A percentile compares a stretch with the other conserved stretches of the same genome.
Conservation (phyloP, 768 basidiomycete genomes). For the Pholiota conissans region DNA sequence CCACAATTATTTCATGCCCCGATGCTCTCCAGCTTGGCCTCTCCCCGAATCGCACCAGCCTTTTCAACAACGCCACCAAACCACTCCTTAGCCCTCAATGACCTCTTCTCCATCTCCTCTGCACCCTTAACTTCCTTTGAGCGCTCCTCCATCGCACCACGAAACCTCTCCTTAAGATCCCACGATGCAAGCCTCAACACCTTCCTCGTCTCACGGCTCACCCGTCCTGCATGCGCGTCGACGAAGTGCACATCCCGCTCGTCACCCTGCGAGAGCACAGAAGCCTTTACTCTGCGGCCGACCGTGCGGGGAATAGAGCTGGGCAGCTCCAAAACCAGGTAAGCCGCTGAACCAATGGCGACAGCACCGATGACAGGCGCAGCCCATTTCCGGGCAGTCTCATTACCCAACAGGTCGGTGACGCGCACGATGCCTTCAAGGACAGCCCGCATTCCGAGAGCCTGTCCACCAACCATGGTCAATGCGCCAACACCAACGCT, state of each 20-base stretch:
- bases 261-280: constrained; percentile 51
- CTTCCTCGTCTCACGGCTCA: constrained; percentile 87
- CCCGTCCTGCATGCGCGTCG: constrained; percentile 64
- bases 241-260: constrained; percentile 61
- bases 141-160: constrained; percentile 76
- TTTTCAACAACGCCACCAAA: constrained; percentile 57
- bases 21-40: constrained; percentile 27
- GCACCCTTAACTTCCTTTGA: constrained; percentile 73
- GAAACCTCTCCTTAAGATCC: constrained; percentile 85
- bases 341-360: constrained; percentile 71
- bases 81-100: constrained; percentile 69
- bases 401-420: constrained; percentile 78
- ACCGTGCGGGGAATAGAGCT: constrained; percentile 86
- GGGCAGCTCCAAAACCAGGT: constrained; percentile 87
- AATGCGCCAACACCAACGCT: constrained; percentile 83
- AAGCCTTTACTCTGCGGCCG: constrained; percentile 76
- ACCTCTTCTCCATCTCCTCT: constrained; percentile 74
- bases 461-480: constrained; percentile 87
- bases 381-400: constrained; percentile 80
- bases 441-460: constrained; percentile 70
- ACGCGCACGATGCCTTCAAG: constrained; percentile 79
- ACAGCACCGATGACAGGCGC: constrained; percentile 82
- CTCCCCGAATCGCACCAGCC: constrained; percentile 44
- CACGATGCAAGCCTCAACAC: constrained; percentile 88
- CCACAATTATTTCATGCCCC: constrained; percentile 21